A percentile compares a stretch with the other conserved stretches of the same genome.
phyloP scores from a whole-genome alignment of 129 eudicot genomes.

The Glebionis coronaria region DNA sequence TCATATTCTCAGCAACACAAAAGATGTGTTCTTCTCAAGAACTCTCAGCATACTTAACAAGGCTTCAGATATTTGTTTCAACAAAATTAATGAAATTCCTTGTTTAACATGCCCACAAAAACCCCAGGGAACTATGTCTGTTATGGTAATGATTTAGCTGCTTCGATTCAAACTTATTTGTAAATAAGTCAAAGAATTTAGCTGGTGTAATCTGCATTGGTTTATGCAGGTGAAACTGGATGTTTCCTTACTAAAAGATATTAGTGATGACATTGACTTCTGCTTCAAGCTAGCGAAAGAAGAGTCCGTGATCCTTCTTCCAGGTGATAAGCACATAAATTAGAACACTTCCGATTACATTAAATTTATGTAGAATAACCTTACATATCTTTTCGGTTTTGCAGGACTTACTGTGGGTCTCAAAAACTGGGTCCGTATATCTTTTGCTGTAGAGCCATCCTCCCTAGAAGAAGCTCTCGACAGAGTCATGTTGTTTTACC shows the following conservation, averaged over 20 bases:
- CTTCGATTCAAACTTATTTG: neutral
- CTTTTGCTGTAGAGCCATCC: conserved; percentile 83
- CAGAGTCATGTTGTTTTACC: conserved; percentile 59
- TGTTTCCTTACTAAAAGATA: conserved; percentile 54
- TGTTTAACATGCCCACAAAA: conserved; percentile 70
- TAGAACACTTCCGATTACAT: neutral
- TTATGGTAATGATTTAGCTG: conserved; percentile 49
- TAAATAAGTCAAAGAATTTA: neutral
- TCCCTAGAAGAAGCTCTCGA: conserved; percentile 67
- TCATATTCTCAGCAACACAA: conserved; percentile 56
- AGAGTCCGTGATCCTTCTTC: conserved; percentile 87
- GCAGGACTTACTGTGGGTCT: conserved; percentile 87
- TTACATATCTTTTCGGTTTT: conserved; percentile 13
- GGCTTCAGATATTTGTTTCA: conserved; percentile 54
- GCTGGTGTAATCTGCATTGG: neutral
- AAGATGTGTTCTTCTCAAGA: conserved; percentile 58
- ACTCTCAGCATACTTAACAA: conserved; percentile 56
- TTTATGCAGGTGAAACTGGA: conserved; percentile 45
- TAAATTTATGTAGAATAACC: neutral
- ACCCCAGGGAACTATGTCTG: conserved; percentile 92
- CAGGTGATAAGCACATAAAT: conserved; percentile 43
- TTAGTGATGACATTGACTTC: conserved; percentile 84
- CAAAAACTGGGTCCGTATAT: conserved; percentile 80
- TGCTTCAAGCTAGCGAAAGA: conserved; percentile 94
- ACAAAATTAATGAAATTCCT: conserved; percentile 65